phyloP scores from a whole-genome alignment of 768 basidiomycete species.

The Leccinum aurantiacum region DNA sequence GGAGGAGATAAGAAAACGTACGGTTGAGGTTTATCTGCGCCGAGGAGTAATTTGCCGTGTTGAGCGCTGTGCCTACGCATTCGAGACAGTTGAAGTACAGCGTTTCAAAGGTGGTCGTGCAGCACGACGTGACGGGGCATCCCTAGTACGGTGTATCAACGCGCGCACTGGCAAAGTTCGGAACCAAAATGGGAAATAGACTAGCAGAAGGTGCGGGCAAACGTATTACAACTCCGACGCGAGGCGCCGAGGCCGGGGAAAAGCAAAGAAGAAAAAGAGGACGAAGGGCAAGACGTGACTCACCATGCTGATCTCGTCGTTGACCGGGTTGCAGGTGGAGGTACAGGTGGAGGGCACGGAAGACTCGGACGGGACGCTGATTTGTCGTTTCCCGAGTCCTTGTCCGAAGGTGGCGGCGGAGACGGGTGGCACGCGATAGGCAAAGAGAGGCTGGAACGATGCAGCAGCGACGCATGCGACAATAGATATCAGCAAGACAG shows the following conservation, averaged over 20 bases:
- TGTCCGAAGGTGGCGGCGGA: constrained; percentile 3
- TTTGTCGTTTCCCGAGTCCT: constrained; percentile 15
- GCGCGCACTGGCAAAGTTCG: not conserved
- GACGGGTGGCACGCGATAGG: not conserved
- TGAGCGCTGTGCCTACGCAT: constrained; percentile 35
- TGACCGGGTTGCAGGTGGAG: constrained; percentile 24
- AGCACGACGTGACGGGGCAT: constrained; percentile 37
- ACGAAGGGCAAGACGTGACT: not conserved
- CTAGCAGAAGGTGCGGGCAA: not conserved
- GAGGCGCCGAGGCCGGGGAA: not conserved
- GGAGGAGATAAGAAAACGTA: constrained; percentile 19
- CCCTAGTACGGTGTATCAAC: constrained; percentile 23
- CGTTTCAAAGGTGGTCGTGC: constrained; percentile 39
- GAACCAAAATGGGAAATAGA: not conserved
- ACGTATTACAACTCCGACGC: constrained; percentile 9
- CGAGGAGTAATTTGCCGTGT: constrained; percentile 28
- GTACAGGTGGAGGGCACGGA: constrained; percentile 26
- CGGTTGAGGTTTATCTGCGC: constrained; percentile 37
- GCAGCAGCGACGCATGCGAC: constrained; percentile 4
- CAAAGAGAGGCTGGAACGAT: constrained; percentile 4
- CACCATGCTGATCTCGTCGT: constrained; percentile 25
- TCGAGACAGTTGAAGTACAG: constrained; percentile 43
- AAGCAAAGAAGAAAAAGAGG: not conserved
- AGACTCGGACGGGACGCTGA: constrained; percentile 11
- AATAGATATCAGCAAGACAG: constrained; percentile 4